Percentiles rank a stretch among this genome's conserved stretches.
Conservation (phyloP, 202 grass and related monocot genomes). For the Cymbopogon flexuosus region DNA sequence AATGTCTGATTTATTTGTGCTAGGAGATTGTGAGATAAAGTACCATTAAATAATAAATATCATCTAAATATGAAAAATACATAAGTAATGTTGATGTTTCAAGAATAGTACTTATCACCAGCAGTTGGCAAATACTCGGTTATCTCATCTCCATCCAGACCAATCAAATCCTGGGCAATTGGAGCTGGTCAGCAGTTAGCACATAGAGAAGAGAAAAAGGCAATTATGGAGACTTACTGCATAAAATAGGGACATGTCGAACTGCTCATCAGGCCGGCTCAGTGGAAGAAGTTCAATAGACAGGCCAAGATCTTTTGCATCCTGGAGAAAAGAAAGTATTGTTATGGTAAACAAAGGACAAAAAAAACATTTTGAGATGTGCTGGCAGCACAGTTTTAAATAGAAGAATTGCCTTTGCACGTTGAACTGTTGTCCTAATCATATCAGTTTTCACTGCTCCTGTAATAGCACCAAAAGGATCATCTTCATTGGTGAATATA, state of each 20-base stretch:
- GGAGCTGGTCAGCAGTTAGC: constrained; percentile 25
- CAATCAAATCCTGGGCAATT: constrained; percentile 64
- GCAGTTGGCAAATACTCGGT: constrained; percentile 68
- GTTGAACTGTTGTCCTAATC: constrained; percentile 81
- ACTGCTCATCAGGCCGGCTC: constrained; percentile 56
- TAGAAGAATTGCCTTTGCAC: constrained; percentile 54
- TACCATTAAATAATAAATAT: constrained; percentile 14
- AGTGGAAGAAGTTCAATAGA: constrained; percentile 88
- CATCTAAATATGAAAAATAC: constrained; percentile 20
- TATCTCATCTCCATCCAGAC: constrained; percentile 73
- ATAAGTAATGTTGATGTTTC: constrained; percentile 21
- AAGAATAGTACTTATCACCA: constrained; percentile 67
- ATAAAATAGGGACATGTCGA: constrained; percentile 88
- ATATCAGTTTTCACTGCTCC: constrained; percentile 81
- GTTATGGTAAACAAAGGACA: background rate
- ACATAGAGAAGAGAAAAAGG: background rate
- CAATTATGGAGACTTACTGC: constrained; percentile 48
- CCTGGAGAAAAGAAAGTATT: constrained; percentile 40
- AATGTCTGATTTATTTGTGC: constrained; percentile 9
- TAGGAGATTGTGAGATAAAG: constrained; percentile 21
- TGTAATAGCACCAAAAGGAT: constrained; percentile 77
- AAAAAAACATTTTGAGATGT: constrained; percentile 18
- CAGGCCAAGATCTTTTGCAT: constrained; percentile 87
- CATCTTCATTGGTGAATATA: constrained; percentile 94
- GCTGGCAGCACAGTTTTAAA: background rate